Evolutionary conservation across 2,329 filamentous ascomycete genomes (phyloP).

Genomic region (Capronia americana): DNA sequence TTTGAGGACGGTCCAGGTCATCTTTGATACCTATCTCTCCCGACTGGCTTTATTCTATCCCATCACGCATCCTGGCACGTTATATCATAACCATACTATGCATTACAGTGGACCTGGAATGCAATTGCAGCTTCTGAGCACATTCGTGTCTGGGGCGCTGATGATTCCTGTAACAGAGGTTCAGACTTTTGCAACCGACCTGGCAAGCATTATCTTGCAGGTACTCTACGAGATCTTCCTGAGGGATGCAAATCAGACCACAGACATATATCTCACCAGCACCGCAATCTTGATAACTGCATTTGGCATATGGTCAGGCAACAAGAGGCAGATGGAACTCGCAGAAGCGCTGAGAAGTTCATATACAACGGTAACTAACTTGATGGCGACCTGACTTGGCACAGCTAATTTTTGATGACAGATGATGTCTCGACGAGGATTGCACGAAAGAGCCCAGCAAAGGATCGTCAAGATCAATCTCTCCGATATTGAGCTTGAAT

Average conservation of each 20-base stretch:
- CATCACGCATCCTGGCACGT: neutral
- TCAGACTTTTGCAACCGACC: neutral
- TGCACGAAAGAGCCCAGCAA: neutral
- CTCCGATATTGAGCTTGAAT: neutral
- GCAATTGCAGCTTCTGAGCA: neutral
- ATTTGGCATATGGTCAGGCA: constrained; percentile 12
- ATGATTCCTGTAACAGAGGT: neutral
- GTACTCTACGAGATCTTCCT: neutral
- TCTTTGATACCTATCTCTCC: neutral
- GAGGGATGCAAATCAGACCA: constrained; percentile 13
- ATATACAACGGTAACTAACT: constrained; percentile 6
- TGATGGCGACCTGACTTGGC: neutral
- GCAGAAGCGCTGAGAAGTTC: constrained; percentile 13
- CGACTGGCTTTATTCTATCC: neutral
- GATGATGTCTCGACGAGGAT: neutral
- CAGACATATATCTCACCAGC: constrained; percentile 12
- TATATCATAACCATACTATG: neutral
- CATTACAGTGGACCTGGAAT: neutral
- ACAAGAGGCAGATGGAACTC: constrained; percentile 15
- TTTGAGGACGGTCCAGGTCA: neutral
- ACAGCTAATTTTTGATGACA: neutral
- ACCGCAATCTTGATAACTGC: constrained; percentile 11
- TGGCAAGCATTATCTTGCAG: neutral
- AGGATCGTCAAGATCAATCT: neutral
- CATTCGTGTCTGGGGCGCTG: neutral